phyloP scores from a whole-genome alignment of 2,329 filamentous ascomycete species.

The Ceratocystis cacaofunesta region DNA sequence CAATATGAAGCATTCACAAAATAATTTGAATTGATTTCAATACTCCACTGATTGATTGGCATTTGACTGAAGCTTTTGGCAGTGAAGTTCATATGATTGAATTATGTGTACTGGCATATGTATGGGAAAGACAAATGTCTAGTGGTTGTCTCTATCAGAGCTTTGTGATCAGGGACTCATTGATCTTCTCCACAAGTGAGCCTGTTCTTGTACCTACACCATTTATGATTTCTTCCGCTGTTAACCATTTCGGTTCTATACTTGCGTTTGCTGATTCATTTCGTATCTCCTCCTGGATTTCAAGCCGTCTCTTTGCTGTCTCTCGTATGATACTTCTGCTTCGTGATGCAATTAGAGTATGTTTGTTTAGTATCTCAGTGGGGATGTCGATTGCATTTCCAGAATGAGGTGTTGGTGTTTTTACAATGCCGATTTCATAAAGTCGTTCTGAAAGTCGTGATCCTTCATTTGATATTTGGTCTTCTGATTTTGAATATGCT shows the following conservation, averaged over 20 bases:
- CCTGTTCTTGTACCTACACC: neutral
- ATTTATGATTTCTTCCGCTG: neutral
- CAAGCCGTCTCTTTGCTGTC: neutral
- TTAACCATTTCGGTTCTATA: neutral
- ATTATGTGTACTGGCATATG: too few relatives aligned
- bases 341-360: neutral
- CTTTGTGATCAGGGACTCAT: too few relatives aligned
- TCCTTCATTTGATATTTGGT: neutral
- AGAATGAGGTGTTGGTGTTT: neutral
- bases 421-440: neutral
- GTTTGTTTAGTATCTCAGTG: neutral
- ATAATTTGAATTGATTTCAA: too few relatives aligned
- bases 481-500: neutral
- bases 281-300: neutral
- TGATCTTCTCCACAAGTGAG: too few relatives aligned
- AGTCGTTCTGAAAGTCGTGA: neutral
- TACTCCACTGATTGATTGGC: too few relatives aligned
- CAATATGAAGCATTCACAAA: too few relatives aligned
- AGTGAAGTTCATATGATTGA: too few relatives aligned
- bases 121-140: too few relatives aligned
- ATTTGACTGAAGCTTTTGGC: too few relatives aligned
- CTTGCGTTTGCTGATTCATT: neutral
- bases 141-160: too few relatives aligned
- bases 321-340: neutral
- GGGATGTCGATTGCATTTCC: neutral